Conservation (phyloP, 2,329 filamentous ascomycete species). For the Phialophora expanda region DNA sequence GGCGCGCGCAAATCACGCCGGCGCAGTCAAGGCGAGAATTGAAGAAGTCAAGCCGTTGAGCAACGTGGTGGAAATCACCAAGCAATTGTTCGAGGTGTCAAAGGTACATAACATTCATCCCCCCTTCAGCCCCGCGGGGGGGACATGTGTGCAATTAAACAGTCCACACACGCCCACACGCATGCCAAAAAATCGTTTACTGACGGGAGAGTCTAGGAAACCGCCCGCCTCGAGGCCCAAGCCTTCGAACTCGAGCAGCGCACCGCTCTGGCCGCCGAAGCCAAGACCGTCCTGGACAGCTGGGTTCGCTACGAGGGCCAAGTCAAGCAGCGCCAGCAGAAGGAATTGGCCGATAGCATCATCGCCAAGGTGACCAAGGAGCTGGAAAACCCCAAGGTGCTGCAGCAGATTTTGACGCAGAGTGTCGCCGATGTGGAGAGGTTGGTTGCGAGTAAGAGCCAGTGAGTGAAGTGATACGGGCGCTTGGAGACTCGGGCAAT, state of each 20-base stretch:
- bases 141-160: too few relatives aligned
- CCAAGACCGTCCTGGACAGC: slow-evolving; percentile 93
- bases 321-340: slow-evolving; percentile 98
- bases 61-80: slow-evolving; percentile 94
- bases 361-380: slow-evolving; percentile 99
- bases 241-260: slow-evolving; percentile 97
- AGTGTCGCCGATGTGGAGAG: slow-evolving; percentile 93
- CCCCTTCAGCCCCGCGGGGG: neutral
- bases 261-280: slow-evolving; percentile 88
- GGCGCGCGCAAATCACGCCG: slow-evolving; percentile 91
- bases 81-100: slow-evolving; percentile 94
- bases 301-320: slow-evolving; percentile 99
- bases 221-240: slow-evolving; percentile 91
- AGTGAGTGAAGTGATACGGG: slow-evolving; percentile 15
- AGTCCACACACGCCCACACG: too few relatives aligned
- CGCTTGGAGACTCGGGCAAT: neutral
- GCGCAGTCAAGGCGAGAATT: slow-evolving; percentile 93
- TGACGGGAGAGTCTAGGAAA: slow-evolving; percentile 68
- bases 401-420: slow-evolving; percentile 98
- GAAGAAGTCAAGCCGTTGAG: slow-evolving; percentile 92
- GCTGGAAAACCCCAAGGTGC: slow-evolving; percentile 94
- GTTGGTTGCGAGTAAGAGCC: slow-evolving; percentile 34
- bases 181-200: neutral
- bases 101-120: slow-evolving; percentile 68
- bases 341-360: slow-evolving; percentile 87